phyloP scores from a whole-genome alignment of 441 rosid genomes.

The Mallotus repandus region DNA sequence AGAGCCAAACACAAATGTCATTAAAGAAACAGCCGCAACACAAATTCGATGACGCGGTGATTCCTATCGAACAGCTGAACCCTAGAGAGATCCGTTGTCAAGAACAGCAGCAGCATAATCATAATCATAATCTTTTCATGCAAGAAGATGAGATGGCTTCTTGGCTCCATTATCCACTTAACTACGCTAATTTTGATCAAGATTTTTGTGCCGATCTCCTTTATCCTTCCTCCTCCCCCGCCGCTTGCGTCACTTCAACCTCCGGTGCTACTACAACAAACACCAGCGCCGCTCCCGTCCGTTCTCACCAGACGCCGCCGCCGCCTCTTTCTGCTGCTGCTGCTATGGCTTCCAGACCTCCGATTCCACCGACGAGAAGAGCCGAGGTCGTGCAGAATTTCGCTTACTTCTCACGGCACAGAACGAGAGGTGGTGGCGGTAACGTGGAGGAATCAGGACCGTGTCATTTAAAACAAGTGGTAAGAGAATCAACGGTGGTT shows the following conservation, averaged over 20 bases:
- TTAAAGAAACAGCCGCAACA: slow-evolving; percentile 42
- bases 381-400: slow-evolving; percentile 52
- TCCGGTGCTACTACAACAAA: slow-evolving; percentile 19
- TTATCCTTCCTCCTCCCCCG: slow-evolving; percentile 36
- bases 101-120: slow-evolving; percentile 20
- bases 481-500: slow-evolving; percentile 60
- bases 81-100: slow-evolving; percentile 31
- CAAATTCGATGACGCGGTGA: slow-evolving; percentile 25
- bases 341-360: slow-evolving; percentile 36
- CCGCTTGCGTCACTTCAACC: slow-evolving; percentile 32
- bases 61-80: slow-evolving; percentile 23
- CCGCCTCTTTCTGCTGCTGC: slow-evolving; percentile 16
- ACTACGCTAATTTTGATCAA: slow-evolving; percentile 46
- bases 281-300: slow-evolving; percentile 20
- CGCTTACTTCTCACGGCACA: slow-evolving; percentile 53
- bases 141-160: slow-evolving; percentile 92
- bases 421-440: slow-evolving; percentile 4
- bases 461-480: slow-evolving; percentile 38
- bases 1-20: slow-evolving; percentile 39
- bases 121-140: slow-evolving; percentile 41
- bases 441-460: slow-evolving; percentile 38
- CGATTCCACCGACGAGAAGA: slow-evolving; percentile 43
- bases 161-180: slow-evolving; percentile 79
- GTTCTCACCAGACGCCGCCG: slow-evolving; percentile 3
- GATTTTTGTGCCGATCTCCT: slow-evolving; percentile 67